Conservation (phyloP, 1,284 basidiomycete genomes). For the Meira miltonrushii region DNA sequence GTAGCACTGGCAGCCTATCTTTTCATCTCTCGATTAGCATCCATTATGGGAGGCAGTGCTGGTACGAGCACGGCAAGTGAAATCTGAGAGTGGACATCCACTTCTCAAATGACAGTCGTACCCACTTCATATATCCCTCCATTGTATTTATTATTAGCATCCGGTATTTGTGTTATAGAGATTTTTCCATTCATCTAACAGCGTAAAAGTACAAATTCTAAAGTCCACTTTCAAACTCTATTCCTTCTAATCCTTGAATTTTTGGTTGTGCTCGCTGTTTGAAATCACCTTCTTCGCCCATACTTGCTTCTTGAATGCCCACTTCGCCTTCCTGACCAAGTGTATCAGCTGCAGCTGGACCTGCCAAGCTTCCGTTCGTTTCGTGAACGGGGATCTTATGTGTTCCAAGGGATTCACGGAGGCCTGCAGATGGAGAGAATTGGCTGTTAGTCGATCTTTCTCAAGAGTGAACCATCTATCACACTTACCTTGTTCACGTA, state of each 20-base stretch:
- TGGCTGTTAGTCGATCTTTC: neutral
- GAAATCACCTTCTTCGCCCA: conserved; percentile 7
- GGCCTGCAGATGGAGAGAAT: neutral
- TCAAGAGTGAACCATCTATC: neutral
- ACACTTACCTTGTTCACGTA: conserved; percentile 4
- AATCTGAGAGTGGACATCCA: too few relatives aligned
- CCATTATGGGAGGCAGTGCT: neutral
- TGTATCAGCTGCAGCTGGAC: neutral
- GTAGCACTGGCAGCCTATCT: conserved; percentile 12
- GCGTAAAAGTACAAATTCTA: neutral
- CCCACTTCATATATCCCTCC: too few relatives aligned
- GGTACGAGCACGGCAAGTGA: neutral
- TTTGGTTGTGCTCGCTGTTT: conserved; percentile 7
- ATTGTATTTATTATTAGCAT: too few relatives aligned
- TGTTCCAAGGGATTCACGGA: neutral
- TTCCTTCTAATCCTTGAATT: conserved; percentile 3
- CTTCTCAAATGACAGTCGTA: too few relatives aligned
- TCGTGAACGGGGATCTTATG: neutral
- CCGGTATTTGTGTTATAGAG: too few relatives aligned
- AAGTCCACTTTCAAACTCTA: conserved; percentile 6
- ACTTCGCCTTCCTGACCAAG: neutral
- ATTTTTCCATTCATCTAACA: too few relatives aligned
- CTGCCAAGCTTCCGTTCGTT: neutral
- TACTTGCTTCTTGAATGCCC: neutral
- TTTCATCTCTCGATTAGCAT: conserved; percentile 7